Percentiles rank a stretch among this genome's conserved stretches.
Conservation (phyloP, 2,329 filamentous ascomycete species). For the Ophiostoma novo-ulmi region DNA sequence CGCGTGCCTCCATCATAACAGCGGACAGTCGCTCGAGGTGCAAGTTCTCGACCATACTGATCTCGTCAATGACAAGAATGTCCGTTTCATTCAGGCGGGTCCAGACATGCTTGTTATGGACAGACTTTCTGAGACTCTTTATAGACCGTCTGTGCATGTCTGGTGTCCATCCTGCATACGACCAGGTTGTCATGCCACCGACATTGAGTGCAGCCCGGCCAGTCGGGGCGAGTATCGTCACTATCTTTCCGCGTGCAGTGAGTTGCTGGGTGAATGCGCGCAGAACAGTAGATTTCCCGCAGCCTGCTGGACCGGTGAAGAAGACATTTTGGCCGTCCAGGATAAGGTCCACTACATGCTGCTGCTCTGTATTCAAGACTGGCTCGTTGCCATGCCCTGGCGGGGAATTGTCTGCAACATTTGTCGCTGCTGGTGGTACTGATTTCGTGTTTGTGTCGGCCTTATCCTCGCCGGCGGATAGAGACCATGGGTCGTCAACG, state of each 20-base stretch:
- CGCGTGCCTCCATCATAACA: conserved; percentile 40
- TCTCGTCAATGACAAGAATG: conserved; percentile 60
- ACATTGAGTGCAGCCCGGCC: conserved; percentile 55
- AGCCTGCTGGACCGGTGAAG: conserved; percentile 59
- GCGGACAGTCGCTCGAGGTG: conserved; percentile 49
- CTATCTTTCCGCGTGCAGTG: conserved; percentile 33
- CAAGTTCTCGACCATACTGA: conserved; percentile 58
- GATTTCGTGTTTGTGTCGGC: not conserved
- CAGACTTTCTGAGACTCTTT: conserved; percentile 29
- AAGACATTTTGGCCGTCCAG: conserved; percentile 53
- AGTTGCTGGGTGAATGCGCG: conserved; percentile 44
- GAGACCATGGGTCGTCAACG: not conserved
- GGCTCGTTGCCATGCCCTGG: not conserved
- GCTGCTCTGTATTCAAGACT: conserved; percentile 44
- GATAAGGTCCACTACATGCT: conserved; percentile 47
- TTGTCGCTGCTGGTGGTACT: not conserved
- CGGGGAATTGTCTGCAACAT: not conserved
- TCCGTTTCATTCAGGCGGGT: conserved; percentile 42
- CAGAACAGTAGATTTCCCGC: conserved; percentile 54
- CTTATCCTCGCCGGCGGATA: not conserved
- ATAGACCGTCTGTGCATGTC: conserved; percentile 42
- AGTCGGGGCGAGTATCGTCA: conserved; percentile 55
- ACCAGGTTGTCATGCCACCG: conserved; percentile 51
- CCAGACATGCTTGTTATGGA: conserved; percentile 26
- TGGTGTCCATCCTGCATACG: conserved; percentile 53